A percentile compares a stretch with the other conserved stretches of the same genome.
Evolutionary conservation across 2,329 filamentous ascomycete genomes (phyloP).

Genomic region (Aspergillus terreus): DNA sequence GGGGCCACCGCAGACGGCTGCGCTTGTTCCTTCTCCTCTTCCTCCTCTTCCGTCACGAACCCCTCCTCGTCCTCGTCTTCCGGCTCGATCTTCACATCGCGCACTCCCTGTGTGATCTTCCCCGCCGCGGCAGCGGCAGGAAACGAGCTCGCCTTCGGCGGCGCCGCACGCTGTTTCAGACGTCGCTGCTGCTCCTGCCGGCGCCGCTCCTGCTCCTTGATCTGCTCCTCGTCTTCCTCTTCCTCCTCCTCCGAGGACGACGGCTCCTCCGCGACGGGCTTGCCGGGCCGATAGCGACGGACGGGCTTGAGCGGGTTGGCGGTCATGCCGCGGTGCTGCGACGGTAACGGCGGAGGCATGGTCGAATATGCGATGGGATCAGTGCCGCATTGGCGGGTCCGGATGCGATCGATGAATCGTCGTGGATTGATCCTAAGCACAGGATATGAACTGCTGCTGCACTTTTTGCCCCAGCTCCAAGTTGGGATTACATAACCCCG

Average conservation of each 20-base stretch:
- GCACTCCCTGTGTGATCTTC: slow-evolving; percentile 30
- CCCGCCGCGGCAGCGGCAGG: slow-evolving; percentile 22
- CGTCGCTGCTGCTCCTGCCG: slow-evolving; percentile 33
- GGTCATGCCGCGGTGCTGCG: slow-evolving; percentile 68
- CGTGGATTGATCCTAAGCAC: not conserved
- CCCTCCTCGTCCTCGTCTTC: slow-evolving; percentile 49
- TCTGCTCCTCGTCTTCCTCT: slow-evolving; percentile 53
- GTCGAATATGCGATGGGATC: not conserved
- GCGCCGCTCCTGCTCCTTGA: slow-evolving; percentile 55
- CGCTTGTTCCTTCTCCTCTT: slow-evolving; percentile 36
- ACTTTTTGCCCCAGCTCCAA: not conserved
- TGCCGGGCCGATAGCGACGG: slow-evolving; percentile 76
- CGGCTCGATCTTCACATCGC: slow-evolving; percentile 34
- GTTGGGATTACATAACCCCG: not conserved
- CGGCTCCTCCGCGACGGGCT: slow-evolving; percentile 53
- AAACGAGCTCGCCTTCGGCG: slow-evolving; percentile 40
- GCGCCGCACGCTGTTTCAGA: slow-evolving; percentile 48
- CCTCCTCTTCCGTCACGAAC: slow-evolving; percentile 57
- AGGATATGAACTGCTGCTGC: not conserved
- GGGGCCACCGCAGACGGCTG: slow-evolving; percentile 10
- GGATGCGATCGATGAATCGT: not conserved
- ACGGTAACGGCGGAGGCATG: slow-evolving; percentile 45
- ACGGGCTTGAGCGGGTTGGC: slow-evolving; percentile 78
- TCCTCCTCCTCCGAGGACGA: slow-evolving; percentile 51
- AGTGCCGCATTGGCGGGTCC: not conserved